Conservation (phyloP, 1,139 yeast genomes). For the Geotrichum aggregatum region DNA sequence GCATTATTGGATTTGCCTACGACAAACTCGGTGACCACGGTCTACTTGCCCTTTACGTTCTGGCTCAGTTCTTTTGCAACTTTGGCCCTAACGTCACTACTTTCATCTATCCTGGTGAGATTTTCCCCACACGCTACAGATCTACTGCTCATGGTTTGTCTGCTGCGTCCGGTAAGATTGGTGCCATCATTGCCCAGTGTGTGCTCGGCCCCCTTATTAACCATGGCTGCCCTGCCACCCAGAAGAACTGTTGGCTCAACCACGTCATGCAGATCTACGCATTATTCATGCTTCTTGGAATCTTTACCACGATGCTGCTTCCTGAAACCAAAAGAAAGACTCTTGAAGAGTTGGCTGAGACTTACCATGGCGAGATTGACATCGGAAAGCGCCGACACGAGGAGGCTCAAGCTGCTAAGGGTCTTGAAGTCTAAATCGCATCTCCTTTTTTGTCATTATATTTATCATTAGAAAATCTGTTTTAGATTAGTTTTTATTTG, state of each 20-base stretch:
- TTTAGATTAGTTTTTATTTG: background rate
- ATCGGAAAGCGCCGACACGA: conserved; percentile 38
- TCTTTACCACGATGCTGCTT: conserved; percentile 57
- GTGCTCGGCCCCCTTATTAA: conserved; percentile 70
- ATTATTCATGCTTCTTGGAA: conserved; percentile 79
- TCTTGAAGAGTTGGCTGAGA: conserved; percentile 73
- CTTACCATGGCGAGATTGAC: conserved; percentile 72
- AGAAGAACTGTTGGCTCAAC: conserved; percentile 71
- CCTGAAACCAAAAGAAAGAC: conserved; percentile 92
- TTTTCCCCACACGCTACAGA: conserved; percentile 95
- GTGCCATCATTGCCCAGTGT: conserved; percentile 79
- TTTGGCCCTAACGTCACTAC: conserved; percentile 92
- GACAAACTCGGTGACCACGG: conserved; percentile 45
- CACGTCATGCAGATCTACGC: conserved; percentile 93
- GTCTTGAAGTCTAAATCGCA: background rate
- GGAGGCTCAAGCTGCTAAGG: conserved; percentile 9
- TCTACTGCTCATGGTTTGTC: conserved; percentile 97
- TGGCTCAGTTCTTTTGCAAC: conserved; percentile 64
- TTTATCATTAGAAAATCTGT: background rate
- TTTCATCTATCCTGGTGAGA: conserved; percentile 93
- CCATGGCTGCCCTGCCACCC: conserved; percentile 63
- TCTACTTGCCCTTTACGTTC: conserved; percentile 59
- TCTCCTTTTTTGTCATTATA: background rate
- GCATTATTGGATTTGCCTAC: conserved; percentile 61
- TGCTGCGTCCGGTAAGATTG: conserved; percentile 93